Conservation (phyloP, 1,284 basidiomycete genomes). For the Pterula multifida region DNA sequence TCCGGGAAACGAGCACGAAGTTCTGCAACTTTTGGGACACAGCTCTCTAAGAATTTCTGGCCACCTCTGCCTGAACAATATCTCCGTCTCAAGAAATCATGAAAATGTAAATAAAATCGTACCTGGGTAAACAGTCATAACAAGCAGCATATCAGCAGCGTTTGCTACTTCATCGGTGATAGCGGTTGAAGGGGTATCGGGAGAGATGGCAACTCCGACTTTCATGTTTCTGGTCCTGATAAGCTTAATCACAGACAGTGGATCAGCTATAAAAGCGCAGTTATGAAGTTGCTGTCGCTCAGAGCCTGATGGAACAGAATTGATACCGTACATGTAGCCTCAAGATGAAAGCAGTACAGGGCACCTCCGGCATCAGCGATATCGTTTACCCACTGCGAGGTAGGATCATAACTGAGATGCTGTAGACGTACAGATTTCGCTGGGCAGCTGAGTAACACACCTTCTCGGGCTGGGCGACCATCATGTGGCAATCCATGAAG, state of each 20-base stretch:
- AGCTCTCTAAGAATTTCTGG: conserved; percentile 93
- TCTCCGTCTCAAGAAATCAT: neutral
- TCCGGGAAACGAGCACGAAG: conserved; percentile 84
- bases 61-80: conserved; percentile 66
- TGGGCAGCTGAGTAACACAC: conserved; percentile 24
- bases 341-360: conserved; percentile 95
- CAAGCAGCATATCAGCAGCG: conserved; percentile 85
- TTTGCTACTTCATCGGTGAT: conserved; percentile 77
- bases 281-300: conserved; percentile 5
- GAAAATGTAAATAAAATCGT: conserved; percentile 9
- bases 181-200: conserved; percentile 76
- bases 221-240: conserved; percentile 77
- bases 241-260: conserved; percentile 59
- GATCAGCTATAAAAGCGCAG: conserved; percentile 41
- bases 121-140: conserved; percentile 96
- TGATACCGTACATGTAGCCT: conserved; percentile 70
- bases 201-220: conserved; percentile 90
- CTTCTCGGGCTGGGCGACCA: conserved; percentile 91
- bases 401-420: too few relatives aligned
- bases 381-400: conserved; percentile 83
- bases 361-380: conserved; percentile 92
- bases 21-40: conserved; percentile 88
- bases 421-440: neutral
- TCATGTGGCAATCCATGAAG: conserved; percentile 99
- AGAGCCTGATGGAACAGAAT: conserved; percentile 5